A percentile compares a stretch with the other conserved stretches of the same genome.
These are phyloP conservation scores for Phytopythium litorale DNA, from an alignment of 352 stramenopile species.

Conservation along the genomic window DNA sequence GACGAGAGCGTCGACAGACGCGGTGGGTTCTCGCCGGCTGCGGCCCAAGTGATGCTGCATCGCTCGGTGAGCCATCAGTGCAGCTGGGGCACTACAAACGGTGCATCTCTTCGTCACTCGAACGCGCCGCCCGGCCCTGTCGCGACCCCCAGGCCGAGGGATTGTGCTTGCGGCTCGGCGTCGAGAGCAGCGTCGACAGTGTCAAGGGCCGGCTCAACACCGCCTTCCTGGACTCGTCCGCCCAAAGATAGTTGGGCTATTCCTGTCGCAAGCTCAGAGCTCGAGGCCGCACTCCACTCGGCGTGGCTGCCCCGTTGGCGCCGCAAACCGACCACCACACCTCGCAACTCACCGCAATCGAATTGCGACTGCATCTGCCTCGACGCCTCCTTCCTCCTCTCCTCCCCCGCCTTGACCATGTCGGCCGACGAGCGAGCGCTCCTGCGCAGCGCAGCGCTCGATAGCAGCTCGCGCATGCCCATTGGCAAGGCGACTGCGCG, in stretches of 20 bases:
- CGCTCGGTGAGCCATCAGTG: not conserved
- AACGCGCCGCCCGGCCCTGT: not conserved
- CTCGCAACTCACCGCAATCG: not conserved
- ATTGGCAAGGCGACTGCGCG: conserved; percentile 30
- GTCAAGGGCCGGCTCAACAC: no score
- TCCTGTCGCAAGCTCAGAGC: not conserved
- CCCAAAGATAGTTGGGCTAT: conserved; percentile 2
- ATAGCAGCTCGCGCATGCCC: conserved; percentile 22
- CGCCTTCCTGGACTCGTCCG: not conserved
- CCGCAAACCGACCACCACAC: not conserved
- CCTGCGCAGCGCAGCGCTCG: conserved; percentile 20
- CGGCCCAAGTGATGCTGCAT: not conserved
- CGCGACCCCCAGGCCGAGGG: not conserved
- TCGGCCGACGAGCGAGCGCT: conserved; percentile 22
- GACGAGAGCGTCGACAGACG: not conserved
- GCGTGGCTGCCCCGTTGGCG: not conserved
- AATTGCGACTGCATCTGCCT: not conserved
- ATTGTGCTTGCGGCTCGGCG: not conserved
- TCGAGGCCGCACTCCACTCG: not conserved
- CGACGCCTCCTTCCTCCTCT: not conserved
- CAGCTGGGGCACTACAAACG: not conserved
- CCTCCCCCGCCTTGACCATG: not conserved
- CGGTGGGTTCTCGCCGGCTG: not conserved
- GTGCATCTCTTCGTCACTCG: conserved; percentile 4
- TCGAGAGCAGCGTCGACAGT: not conserved